A percentile compares a stretch with the other conserved stretches of the same genome.
Evolutionary conservation across 2,329 filamentous ascomycete species (phyloP).

Genomic region (Daldinia sp.): DNA sequence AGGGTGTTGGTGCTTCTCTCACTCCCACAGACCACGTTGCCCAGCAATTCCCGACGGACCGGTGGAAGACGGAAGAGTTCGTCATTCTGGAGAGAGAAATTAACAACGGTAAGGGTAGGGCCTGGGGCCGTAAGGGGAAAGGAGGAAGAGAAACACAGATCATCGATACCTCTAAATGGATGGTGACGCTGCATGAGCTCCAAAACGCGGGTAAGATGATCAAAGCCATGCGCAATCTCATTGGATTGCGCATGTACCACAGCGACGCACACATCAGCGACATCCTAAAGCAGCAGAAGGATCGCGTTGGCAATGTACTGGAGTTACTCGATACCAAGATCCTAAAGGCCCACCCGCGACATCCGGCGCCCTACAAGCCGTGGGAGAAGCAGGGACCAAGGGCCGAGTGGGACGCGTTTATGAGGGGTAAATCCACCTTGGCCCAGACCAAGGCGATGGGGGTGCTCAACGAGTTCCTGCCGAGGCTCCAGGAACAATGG

Average conservation of each 20-base stretch:
- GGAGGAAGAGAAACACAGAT: not conserved
- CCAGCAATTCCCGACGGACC: not conserved
- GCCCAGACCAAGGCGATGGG: constrained; percentile 18
- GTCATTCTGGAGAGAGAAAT: not conserved
- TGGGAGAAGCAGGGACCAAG: not conserved
- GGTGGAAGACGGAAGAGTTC: not conserved
- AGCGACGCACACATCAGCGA: not conserved
- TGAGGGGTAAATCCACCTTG: not conserved
- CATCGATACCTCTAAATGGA: not conserved
- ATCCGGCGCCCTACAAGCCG: not conserved
- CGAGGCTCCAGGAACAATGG: constrained; percentile 14
- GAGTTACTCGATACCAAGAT: not conserved
- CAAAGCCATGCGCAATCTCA: not conserved
- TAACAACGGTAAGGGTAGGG: not conserved
- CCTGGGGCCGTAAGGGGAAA: not conserved
- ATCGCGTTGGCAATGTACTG: not conserved
- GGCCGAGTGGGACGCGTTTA: not conserved
- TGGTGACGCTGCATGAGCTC: not conserved
- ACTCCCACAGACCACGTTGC: not conserved
- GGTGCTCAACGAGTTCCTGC: constrained; percentile 19
- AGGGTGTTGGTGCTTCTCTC: not conserved
- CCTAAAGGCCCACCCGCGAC: not conserved
- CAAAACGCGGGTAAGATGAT: not conserved
- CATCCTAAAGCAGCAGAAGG: not conserved
- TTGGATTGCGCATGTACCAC: not conserved